These are phyloP conservation scores for Physocladia obscura DNA, from an alignment of 192 early-diverging fungal species.

Conservation along the genomic window DNA sequence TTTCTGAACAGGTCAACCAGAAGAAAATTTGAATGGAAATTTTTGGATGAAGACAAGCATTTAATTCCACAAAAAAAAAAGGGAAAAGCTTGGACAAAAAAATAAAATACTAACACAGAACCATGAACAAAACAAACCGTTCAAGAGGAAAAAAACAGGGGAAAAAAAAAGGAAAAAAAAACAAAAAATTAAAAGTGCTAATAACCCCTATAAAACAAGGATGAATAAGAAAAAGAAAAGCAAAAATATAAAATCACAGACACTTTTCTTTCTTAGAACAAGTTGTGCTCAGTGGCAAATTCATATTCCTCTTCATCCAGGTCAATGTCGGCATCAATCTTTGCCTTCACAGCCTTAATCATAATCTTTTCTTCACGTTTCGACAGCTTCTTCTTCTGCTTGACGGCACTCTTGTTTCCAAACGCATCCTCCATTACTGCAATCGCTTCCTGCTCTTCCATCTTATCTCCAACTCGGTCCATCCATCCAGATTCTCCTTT, in stretches of 20 bases:
- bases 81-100: not conserved
- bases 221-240: not conserved
- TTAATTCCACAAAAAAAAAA: not conserved
- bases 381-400: conserved; percentile 61
- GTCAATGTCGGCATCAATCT: conserved; percentile 38
- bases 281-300: conserved; percentile 30
- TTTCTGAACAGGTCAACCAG: no score
- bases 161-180: not conserved
- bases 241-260: not conserved
- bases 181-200: not conserved
- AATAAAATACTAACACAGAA: not conserved
- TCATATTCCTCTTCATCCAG: conserved; percentile 46
- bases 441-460: conserved; percentile 48
- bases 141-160: not conserved
- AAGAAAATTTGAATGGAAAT: no score
- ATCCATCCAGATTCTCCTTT: conserved; percentile 37
- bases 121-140: not conserved
- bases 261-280: conserved; percentile 13
- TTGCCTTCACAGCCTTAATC: conserved; percentile 49
- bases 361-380: conserved; percentile 45
- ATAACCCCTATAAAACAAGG: no score
- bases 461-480: conserved; percentile 41
- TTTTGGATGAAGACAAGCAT: no score
- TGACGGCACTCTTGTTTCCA: conserved; percentile 74
- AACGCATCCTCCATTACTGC: conserved; percentile 61